Conservation (phyloP, 805 yeast species). For the Wickerhamomyces xylosicus region DNA sequence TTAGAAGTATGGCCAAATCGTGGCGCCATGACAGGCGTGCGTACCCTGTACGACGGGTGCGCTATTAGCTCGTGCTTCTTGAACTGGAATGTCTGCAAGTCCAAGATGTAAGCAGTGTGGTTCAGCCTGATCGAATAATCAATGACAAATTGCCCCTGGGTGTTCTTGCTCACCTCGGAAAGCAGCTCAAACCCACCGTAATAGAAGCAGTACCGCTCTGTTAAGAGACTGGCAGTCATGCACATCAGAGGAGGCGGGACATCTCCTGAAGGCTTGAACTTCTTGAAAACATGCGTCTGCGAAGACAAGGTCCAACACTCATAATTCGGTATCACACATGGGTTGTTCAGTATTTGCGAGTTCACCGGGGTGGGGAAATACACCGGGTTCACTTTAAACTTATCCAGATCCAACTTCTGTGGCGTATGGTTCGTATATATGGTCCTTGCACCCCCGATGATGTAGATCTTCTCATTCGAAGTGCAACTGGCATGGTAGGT, state of each 20-base stretch:
- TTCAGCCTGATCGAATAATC: conserved; percentile 38
- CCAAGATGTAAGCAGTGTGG: conserved; percentile 49
- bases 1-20: conserved; percentile 31
- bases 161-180: conserved; percentile 19
- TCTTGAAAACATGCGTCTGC: conserved; percentile 27
- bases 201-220: conserved; percentile 46
- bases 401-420: conserved; percentile 22
- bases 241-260: conserved; percentile 45
- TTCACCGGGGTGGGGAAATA: conserved; percentile 38
- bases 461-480: conserved; percentile 25
- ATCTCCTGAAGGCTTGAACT: conserved; percentile 26
- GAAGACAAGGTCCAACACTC: conserved; percentile 27
- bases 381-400: conserved; percentile 27
- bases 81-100: conserved; percentile 37
- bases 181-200: conserved; percentile 60
- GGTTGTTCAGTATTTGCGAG: conserved; percentile 29
- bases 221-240: conserved; percentile 36
- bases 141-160: conserved; percentile 23
- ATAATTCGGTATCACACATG: conserved; percentile 29
- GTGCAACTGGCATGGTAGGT: conserved; percentile 34
- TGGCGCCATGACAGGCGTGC: conserved; percentile 23
- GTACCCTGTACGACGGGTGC: conserved; percentile 20
- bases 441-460: conserved; percentile 34
- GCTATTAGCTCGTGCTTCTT: conserved; percentile 31
- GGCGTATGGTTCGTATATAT: conserved; percentile 12